phyloP scores from a whole-genome alignment of 208 protist species.

The Endotrypanum monterogeii region DNA sequence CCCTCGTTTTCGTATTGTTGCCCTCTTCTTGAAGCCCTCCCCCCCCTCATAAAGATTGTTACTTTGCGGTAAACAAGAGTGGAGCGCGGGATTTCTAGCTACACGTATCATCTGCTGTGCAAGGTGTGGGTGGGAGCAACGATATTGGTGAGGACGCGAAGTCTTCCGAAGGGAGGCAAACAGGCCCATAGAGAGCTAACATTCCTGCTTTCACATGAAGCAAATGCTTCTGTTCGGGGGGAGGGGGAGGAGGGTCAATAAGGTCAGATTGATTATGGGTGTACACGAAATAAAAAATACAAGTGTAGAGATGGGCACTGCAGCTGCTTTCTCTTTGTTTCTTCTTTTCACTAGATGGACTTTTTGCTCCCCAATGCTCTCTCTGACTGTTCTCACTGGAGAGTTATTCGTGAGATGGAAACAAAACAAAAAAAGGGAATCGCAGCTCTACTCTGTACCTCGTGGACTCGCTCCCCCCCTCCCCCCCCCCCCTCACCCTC shows the following conservation, averaged over 20 bases:
- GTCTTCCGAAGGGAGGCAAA: not conserved
- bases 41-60: too few species aligned
- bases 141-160: not conserved
- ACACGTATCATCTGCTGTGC: not conserved
- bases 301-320: not conserved
- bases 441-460: not conserved
- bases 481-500: not conserved
- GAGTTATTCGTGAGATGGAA: too few species aligned
- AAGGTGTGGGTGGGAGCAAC: not conserved
- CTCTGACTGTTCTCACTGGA: too few species aligned
- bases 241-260: not conserved
- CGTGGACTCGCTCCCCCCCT: not conserved
- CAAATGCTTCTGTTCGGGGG: too few species aligned
- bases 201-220: not conserved
- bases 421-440: too few species aligned
- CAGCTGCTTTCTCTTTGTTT: not conserved
- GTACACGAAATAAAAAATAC: too few species aligned
- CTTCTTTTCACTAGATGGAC: not conserved
- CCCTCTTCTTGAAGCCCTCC: conserved; percentile 14
- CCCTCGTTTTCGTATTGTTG: not conserved
- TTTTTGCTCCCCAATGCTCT: too few species aligned
- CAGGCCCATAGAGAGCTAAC: not conserved
- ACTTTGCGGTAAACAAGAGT: too few species aligned
- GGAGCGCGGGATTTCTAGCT: not conserved
- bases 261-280: not conserved